A percentile compares a stretch with the other conserved stretches of the same genome.
phyloP scores from a whole-genome alignment of 305 asterid species.

The Coffea humblotiana region DNA sequence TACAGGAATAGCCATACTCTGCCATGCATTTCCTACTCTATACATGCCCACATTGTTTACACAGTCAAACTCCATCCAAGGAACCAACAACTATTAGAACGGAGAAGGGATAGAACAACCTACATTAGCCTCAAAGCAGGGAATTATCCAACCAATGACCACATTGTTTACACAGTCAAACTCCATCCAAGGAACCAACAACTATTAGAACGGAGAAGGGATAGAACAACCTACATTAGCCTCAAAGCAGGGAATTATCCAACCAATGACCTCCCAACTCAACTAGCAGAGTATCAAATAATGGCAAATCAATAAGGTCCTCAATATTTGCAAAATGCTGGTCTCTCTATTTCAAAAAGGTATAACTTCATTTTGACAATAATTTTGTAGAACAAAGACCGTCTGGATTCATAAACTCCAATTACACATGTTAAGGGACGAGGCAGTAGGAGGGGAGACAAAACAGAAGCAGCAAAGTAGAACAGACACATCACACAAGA shows the following conservation, averaged over 20 bases:
- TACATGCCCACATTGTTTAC: not conserved
- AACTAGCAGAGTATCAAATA: not conserved
- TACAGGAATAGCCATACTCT: not conserved
- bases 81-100: not conserved
- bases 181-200: not conserved
- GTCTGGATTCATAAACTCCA: not conserved
- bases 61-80: not conserved
- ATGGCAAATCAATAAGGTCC: not conserved
- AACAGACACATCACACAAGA: not conserved
- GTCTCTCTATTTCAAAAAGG: not conserved
- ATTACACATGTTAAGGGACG: not conserved
- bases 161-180: not conserved
- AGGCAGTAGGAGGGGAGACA: not conserved
- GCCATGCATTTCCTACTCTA: not conserved
- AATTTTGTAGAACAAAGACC: not conserved
- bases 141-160: not conserved
- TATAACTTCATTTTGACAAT: not conserved
- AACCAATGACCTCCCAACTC: not conserved
- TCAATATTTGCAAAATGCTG: not conserved
- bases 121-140: not conserved
- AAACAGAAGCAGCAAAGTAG: not conserved
- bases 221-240: not conserved
- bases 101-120: not conserved
- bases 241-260: not conserved
- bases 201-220: not conserved